A percentile compares a stretch with the other conserved stretches of the same genome.
Conservation (phyloP, 176 grass and related monocot genomes). For the Avena eriantha region DNA sequence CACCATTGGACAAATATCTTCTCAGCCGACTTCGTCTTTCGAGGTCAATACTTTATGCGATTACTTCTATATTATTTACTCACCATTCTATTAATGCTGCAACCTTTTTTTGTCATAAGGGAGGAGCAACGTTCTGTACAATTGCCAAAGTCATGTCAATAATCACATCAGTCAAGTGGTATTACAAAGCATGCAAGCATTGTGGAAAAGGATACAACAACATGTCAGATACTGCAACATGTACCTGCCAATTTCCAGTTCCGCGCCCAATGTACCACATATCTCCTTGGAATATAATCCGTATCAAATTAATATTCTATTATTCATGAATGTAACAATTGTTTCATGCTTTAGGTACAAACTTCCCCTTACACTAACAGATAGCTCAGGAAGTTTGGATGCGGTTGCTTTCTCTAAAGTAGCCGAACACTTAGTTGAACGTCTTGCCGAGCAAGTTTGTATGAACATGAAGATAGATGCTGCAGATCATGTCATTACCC, state of each 20-base stretch:
- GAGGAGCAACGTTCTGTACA: not conserved
- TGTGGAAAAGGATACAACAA: not conserved
- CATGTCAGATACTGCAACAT: not conserved
- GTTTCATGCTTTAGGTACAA: not conserved
- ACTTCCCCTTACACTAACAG: not conserved
- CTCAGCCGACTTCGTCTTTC: not conserved
- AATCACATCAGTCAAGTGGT: not conserved
- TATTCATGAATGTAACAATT: not conserved
- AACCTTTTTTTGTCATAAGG: not conserved
- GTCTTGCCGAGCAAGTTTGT: not conserved
- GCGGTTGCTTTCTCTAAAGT: not conserved
- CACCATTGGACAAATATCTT: not conserved
- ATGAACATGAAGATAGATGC: not conserved
- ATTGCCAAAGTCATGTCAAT: not conserved
- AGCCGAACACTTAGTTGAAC: not conserved
- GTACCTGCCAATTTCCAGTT: not conserved
- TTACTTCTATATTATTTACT: not conserved
- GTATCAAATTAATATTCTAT: not conserved
- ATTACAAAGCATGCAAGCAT: constrained; percentile 15
- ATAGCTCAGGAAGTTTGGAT: constrained; percentile 2
- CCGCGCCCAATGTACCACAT: not conserved
- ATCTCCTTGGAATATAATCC: not conserved
- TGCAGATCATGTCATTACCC: not conserved
- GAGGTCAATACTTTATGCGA: not conserved
- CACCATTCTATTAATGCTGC: not conserved